Conservation (phyloP, 2,329 filamentous ascomycete species). For the Colletotrichum orbiculare region DNA sequence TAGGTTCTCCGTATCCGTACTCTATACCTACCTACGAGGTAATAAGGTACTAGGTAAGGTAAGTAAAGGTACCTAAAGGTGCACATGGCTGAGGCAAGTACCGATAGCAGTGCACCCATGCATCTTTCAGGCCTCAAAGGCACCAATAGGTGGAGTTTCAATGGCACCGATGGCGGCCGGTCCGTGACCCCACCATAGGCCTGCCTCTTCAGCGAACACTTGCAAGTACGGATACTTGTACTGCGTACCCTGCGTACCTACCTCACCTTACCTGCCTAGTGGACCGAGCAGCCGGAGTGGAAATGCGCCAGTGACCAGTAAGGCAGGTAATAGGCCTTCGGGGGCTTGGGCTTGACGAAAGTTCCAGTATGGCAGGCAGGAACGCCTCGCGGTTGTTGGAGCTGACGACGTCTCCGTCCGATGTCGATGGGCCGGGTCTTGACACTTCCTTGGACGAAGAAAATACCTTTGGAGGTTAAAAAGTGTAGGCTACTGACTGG, state of each 20-base stretch:
- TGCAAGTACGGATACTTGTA: no score
- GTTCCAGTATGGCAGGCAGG: constrained; percentile 33
- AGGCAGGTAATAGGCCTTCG: background rate
- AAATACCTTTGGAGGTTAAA: background rate
- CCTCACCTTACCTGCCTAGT: constrained; percentile 1
- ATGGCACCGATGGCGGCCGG: constrained; percentile 7
- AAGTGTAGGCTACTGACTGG: background rate
- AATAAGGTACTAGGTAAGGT: no score
- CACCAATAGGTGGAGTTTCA: constrained; percentile 28
- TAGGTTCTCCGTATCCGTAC: background rate
- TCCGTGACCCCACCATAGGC: constrained; percentile 28
- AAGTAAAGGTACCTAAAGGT: no score
- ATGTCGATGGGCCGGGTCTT: constrained; percentile 27
- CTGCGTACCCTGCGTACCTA: no score
- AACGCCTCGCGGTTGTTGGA: background rate
- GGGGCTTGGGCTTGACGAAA: constrained; percentile 4
- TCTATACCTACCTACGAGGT: no score
- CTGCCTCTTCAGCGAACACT: constrained; percentile 29
- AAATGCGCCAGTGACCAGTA: constrained; percentile 33
- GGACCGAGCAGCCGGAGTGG: constrained; percentile 34
- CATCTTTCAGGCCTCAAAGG: constrained; percentile 30
- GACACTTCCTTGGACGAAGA: background rate
- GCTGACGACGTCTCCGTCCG: constrained; percentile 37
- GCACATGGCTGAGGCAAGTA: no score
- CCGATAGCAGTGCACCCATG: constrained; percentile 11